Evolutionary conservation across 2,329 filamentous ascomycete species (phyloP).

Genomic region (Akanthomyces lecanii): DNA sequence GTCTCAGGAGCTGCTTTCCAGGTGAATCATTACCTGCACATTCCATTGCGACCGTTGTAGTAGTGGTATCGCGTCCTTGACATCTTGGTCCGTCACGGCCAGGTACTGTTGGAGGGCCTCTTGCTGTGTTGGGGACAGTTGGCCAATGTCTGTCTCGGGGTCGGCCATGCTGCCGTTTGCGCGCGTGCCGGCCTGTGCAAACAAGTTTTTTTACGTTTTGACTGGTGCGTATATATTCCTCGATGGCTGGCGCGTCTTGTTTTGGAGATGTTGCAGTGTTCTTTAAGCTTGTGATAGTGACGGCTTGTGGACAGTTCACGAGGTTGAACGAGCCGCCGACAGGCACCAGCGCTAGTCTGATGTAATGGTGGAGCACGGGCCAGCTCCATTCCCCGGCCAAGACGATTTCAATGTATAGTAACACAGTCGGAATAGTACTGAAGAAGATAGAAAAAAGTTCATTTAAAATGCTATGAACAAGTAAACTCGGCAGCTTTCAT

Average conservation of each 20-base stretch:
- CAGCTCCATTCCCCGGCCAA: slow-evolving; percentile 3
- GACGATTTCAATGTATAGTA: too few relatives aligned
- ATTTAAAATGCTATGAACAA: too few relatives aligned
- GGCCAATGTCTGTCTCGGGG: slow-evolving; percentile 50
- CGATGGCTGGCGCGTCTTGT: background rate
- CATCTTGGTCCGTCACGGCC: slow-evolving; percentile 79
- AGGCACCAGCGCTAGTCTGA: slow-evolving; percentile 4
- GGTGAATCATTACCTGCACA: slow-evolving; percentile 59
- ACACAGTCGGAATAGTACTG: too few relatives aligned
- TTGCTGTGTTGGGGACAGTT: slow-evolving; percentile 74
- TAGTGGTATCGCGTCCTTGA: slow-evolving; percentile 70
- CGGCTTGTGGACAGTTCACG: background rate
- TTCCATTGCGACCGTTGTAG: slow-evolving; percentile 93
- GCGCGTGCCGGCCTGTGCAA: too few relatives aligned
- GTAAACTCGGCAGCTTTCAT: too few relatives aligned
- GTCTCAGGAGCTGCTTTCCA: too few relatives aligned
- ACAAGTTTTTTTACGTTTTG: background rate
- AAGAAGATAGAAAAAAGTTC: too few relatives aligned
- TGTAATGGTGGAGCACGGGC: slow-evolving; percentile 6
- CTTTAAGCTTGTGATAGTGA: background rate
- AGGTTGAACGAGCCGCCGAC: background rate
- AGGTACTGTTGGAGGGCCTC: slow-evolving; percentile 83
- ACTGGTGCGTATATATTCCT: background rate
- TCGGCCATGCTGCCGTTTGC: slow-evolving; percentile 30
- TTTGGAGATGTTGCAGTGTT: background rate